Evolutionary conservation across 179 eudicot species (phyloP).

Genomic region (Vitellaria paradoxa): DNA sequence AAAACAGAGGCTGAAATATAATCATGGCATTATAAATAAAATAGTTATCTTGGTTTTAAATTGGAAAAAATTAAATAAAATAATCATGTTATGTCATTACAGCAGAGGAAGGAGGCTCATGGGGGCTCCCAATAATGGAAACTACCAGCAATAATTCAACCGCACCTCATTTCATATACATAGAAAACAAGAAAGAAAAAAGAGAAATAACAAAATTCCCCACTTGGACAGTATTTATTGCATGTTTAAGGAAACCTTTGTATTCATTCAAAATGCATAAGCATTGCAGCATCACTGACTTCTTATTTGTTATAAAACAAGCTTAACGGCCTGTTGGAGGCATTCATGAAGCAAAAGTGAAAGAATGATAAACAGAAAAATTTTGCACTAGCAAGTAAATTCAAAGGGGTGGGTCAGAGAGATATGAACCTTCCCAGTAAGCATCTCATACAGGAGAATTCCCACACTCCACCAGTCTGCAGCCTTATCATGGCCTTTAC

Average conservation of each 20-base stretch:
- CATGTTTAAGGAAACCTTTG: neutral
- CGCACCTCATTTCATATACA: neutral
- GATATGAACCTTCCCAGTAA: conserved; percentile 69
- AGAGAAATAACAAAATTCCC: no score
- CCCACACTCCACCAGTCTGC: conserved; percentile 98
- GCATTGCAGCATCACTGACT: neutral
- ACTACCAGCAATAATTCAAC: neutral
- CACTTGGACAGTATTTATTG: neutral
- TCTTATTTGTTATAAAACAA: neutral
- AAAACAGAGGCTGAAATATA: no score
- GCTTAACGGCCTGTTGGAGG: neutral
- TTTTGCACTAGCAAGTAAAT: neutral
- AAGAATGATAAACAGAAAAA: neutral
- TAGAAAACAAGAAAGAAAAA: neutral
- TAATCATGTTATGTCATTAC: no score
- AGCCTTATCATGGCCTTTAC: conserved; percentile 84
- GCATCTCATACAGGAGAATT: conserved; percentile 76
- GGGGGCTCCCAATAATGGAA: no score
- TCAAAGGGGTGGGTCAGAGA: neutral
- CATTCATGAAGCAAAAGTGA: neutral
- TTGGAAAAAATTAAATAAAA: no score
- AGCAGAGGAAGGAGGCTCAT: no score
- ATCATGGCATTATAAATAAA: no score
- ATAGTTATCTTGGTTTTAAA: no score
- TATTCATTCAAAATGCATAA: neutral